Percentiles rank a stretch among this genome's conserved stretches.
Conservation (phyloP, 495 filamentous ascomycete genomes). For the Daldinia concentrica region DNA sequence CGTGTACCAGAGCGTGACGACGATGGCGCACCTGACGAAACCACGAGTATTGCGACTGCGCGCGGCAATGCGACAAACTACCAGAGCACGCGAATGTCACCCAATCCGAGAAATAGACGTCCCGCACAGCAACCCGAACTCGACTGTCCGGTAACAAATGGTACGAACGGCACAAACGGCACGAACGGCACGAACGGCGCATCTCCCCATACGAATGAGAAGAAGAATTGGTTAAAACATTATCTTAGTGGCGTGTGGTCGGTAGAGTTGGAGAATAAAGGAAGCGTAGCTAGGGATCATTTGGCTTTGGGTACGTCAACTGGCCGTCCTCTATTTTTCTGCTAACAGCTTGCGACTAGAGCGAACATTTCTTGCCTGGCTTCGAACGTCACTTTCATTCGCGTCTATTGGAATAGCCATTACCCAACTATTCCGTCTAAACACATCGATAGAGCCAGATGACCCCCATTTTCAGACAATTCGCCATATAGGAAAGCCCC, state of each 20-base stretch:
- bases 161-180: not conserved
- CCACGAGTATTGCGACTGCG: constrained; percentile 46
- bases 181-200: constrained; percentile 10
- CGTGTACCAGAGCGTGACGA: constrained; percentile 30
- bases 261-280: constrained; percentile 95
- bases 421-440: constrained; percentile 95
- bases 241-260: constrained; percentile 76
- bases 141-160: constrained; percentile 15
- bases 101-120: constrained; percentile 36
- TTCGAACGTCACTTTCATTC: constrained; percentile 94
- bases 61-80: constrained; percentile 46
- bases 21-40: constrained; percentile 43
- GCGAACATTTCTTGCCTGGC: constrained; percentile 96
- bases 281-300: constrained; percentile 93
- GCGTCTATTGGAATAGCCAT: constrained; percentile 96
- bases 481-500: constrained; percentile 85
- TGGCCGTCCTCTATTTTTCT: constrained; percentile 11
- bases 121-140: constrained; percentile 20
- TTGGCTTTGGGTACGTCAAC: constrained; percentile 82
- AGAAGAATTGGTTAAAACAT: constrained; percentile 48
- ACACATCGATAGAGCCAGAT: constrained; percentile 66
- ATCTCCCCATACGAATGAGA: constrained; percentile 23
- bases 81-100: constrained; percentile 46
- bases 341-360: constrained; percentile 63
- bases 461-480: constrained; percentile 58